These are phyloP conservation scores for Populus hybrid DNA, from an alignment of 441 rosid species.

Conservation along the genomic window DNA sequence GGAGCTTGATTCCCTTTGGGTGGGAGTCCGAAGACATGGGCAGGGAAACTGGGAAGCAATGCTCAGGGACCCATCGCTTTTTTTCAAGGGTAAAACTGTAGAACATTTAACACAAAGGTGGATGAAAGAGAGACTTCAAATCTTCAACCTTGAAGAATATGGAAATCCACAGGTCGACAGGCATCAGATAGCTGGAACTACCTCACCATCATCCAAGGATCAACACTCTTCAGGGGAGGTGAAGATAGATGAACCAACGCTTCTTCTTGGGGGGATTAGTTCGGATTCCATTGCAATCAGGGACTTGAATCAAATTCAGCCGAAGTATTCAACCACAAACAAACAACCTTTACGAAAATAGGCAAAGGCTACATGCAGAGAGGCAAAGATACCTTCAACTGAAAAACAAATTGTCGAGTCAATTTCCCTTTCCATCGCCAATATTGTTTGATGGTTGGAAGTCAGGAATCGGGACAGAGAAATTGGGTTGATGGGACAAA, in stretches of 20 bases:
- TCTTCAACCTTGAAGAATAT: slow-evolving; percentile 35
- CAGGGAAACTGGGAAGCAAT: slow-evolving; percentile 74
- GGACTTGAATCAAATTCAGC: background rate
- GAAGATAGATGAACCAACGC: background rate
- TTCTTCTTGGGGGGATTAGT: slow-evolving; percentile 10
- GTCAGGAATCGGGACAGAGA: no score
- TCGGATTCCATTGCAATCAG: background rate
- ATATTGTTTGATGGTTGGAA: no score
- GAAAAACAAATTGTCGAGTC: no score
- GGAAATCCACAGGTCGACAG: no score
- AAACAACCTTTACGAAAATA: no score
- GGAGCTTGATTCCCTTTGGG: slow-evolving; percentile 94
- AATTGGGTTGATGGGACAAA: no score
- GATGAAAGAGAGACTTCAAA: slow-evolving; percentile 70
- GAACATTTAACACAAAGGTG: slow-evolving; percentile 64
- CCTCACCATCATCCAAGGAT: background rate
- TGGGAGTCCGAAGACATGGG: slow-evolving; percentile 89
- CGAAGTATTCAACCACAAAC: no score
- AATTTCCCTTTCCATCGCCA: no score
- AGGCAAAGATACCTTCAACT: no score
- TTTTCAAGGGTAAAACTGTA: slow-evolving; percentile 52
- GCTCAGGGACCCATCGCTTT: slow-evolving; percentile 69
- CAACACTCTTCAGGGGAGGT: background rate
- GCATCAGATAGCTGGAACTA: background rate
- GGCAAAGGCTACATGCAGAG: no score